A percentile compares a stretch with the other conserved stretches of the same genome.
These are phyloP conservation scores for Colletotrichum navitas DNA, from an alignment of 2,329 filamentous ascomycete species.

Conservation along the genomic window DNA sequence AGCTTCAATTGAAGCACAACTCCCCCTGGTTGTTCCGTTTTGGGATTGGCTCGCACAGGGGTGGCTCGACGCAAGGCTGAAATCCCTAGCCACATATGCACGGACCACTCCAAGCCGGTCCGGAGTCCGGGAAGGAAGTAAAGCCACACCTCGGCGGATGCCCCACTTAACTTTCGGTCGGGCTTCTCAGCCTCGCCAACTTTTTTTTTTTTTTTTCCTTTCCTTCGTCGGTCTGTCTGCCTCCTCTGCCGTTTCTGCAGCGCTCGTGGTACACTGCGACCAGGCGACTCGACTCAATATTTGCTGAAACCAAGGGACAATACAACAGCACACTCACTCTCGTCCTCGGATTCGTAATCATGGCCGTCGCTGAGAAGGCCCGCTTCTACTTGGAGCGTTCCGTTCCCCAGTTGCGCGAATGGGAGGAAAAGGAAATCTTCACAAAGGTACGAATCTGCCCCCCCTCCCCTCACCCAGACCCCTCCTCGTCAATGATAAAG, in stretches of 20 bases:
- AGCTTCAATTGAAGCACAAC: background rate
- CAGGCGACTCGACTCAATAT: conserved; percentile 7
- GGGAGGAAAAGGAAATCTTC: conserved; percentile 93
- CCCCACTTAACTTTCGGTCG: conserved; percentile 35
- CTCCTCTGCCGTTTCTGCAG: conserved; percentile 15
- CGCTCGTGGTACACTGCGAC: conserved; percentile 12
- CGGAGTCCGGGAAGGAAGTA: background rate
- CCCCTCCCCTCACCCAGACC: too few relatives aligned
- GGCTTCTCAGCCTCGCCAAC: conserved; percentile 42
- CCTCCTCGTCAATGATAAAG: conserved; percentile 1
- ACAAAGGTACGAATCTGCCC: conserved; percentile 66
- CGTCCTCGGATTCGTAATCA: background rate
- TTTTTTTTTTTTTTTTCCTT: conserved; percentile 31
- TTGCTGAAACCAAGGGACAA: background rate
- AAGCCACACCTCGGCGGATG: conserved; percentile 6
- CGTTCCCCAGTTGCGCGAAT: conserved; percentile 92
- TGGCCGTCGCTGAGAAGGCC: conserved; percentile 84
- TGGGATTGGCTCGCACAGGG: background rate
- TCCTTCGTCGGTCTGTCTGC: background rate
- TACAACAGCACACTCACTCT: background rate
- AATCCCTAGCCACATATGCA: background rate
- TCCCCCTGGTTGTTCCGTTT: background rate
- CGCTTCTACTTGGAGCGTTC: conserved; percentile 94
- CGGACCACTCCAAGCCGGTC: conserved; percentile 1
- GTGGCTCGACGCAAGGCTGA: conserved; percentile 38